Base-by-base conservation (phyloP, 2,329 filamentous ascomycete species). In the Aspergillaceae sp. region DNA sequence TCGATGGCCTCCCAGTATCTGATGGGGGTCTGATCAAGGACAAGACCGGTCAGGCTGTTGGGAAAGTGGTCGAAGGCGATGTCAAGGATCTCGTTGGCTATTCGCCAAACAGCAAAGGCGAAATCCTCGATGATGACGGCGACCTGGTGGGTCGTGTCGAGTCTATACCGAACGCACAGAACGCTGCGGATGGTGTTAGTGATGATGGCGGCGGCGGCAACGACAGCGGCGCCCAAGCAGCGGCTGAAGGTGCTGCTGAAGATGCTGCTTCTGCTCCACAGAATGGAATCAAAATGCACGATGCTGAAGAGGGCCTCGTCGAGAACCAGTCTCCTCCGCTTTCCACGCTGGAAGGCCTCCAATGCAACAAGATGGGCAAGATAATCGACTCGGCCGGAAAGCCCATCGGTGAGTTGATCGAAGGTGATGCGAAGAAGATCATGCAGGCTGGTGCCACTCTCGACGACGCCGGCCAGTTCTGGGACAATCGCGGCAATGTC, bases 1-100 rank as follows among this genome's bases (percentile, higher is more conserved):
- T 68, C 5, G 59, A 67, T 26, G 65, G 64, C 11, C 54, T 67
- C 3, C 58, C 64, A 41, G 75, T 79, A 27, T 66, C 76, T 41
- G 72, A 76, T 32, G 76, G 78, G 32, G 78, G 78, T 41, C 60
- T 72, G 38, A 71, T 80, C 51, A 65, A 73, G 53, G 72, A 78
- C 40, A 32, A 29, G 27, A n/a, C 40, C 19, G 40, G 68, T 3
- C 53, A 68, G 28, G 63, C 61, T 0, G 48, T 72, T 26, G 69
- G 68, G 26, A 55, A 64, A 26, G 59, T 72, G 6, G 59, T 66
- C 5, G 68, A 72, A 48, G 69, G 69, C 1, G 64, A 71, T 29
- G 58, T 66, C 0, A 61, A 63, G 28, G 67, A 71, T 41, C 60
- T 72, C 2, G 61, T 67, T 38, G 69, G 68, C 3, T 64, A 69